Percentiles rank a stretch among this genome's conserved stretches.
Conservation (phyloP, 495 filamentous ascomycete species). For the Aspergillus indologenus region DNA sequence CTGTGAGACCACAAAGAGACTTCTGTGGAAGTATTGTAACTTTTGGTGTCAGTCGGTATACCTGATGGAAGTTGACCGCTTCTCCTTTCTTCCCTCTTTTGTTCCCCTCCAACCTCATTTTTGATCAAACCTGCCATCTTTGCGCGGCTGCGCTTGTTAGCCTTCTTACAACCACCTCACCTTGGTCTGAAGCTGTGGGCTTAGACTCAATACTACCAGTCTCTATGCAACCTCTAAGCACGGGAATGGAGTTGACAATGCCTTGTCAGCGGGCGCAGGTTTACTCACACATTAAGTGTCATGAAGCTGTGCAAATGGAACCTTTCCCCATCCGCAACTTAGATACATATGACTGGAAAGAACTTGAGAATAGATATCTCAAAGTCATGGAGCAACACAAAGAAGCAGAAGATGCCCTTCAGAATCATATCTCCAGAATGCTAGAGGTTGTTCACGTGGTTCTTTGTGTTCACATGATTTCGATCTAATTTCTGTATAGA, state of each 20-base stretch:
- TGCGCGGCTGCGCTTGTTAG: too few relatives aligned
- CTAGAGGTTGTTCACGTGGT: conserved; percentile 48
- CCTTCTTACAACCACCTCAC: too few relatives aligned
- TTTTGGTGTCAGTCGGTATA: too few relatives aligned
- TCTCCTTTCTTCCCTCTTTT: too few relatives aligned
- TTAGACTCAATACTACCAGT: background rate
- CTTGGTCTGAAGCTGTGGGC: too few relatives aligned
- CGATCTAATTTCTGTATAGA: conserved; percentile 38
- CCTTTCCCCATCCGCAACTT: conserved; percentile 22
- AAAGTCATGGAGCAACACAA: conserved; percentile 58
- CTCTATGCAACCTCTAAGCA: background rate
- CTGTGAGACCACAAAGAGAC: too few relatives aligned
- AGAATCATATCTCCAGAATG: conserved; percentile 60
- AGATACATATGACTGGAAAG: conserved; percentile 60
- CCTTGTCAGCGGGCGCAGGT: background rate
- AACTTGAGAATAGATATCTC: conserved; percentile 61
- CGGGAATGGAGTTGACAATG: background rate
- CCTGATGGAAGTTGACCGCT: too few relatives aligned
- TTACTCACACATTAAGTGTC: background rate
- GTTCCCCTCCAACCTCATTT: too few relatives aligned
- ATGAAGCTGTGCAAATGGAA: background rate
- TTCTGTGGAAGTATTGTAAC: too few relatives aligned
- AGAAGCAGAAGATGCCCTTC: conserved; percentile 56
- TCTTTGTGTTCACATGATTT: background rate
- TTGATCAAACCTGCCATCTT: too few relatives aligned